phyloP scores from a whole-genome alignment of 2,329 filamentous ascomycete species.

The Penicillium italicum region DNA sequence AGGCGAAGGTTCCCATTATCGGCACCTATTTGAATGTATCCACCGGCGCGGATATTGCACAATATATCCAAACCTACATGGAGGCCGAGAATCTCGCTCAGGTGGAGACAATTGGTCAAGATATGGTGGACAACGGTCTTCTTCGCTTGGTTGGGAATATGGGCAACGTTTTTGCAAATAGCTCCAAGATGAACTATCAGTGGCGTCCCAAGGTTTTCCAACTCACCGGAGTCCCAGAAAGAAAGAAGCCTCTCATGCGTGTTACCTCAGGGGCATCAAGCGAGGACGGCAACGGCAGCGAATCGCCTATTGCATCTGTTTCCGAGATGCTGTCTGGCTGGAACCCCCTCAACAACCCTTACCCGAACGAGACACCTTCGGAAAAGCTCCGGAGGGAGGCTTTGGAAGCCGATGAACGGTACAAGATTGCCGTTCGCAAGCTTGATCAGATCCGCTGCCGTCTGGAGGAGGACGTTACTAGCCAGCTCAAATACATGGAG shows the following conservation, averaged over 20 bases:
- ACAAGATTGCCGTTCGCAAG: constrained; percentile 80
- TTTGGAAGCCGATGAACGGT: constrained; percentile 84
- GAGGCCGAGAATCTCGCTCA: constrained; percentile 79
- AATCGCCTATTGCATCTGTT: constrained; percentile 79
- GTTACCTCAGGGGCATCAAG: constrained; percentile 68
- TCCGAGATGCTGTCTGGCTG: constrained; percentile 87
- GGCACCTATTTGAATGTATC: constrained; percentile 94
- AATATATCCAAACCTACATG: constrained; percentile 89
- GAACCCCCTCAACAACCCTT: constrained; percentile 84
- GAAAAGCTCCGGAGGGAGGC: constrained; percentile 87
- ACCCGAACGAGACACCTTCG: constrained; percentile 89
- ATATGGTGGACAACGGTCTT: constrained; percentile 80
- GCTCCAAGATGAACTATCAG: constrained; percentile 95
- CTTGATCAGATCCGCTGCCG: constrained; percentile 88
- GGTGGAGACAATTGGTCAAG: constrained; percentile 91
- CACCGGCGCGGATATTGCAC: constrained; percentile 85
- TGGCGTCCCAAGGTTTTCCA: constrained; percentile 93
- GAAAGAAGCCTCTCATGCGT: constrained; percentile 68
- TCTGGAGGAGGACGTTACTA: constrained; percentile 90
- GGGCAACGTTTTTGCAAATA: constrained; percentile 93
- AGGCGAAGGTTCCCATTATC: constrained; percentile 92
- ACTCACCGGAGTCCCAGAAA: constrained; percentile 80
- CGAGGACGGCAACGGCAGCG: constrained; percentile 58
- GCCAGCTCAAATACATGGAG: constrained; percentile 93
- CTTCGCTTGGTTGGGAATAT: constrained; percentile 89